Evolutionary conservation across 2,329 filamentous ascomycete genomes (phyloP), one percentile per base, ranked within the genome.

Genomic region (Penicillium sp.): DNA sequence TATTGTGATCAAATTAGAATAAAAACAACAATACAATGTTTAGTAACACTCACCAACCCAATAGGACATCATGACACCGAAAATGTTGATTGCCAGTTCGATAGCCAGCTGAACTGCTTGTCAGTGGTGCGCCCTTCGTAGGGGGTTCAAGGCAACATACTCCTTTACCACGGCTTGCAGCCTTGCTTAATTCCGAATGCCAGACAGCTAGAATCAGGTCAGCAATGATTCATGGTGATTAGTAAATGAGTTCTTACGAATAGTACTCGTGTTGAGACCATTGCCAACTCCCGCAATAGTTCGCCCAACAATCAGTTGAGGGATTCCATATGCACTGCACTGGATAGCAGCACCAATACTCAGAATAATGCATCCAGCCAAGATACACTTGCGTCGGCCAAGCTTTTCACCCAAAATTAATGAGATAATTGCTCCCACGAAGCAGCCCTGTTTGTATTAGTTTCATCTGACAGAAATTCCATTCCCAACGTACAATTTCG

Each of bases 361-460:
- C 6, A 74, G 59, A 42, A 73, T 65, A 21, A 71, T 59, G 54
- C 63, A 67, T 29, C 80, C 81, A 2, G 80, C 59, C 46, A 83
- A 65, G 46, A 83, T 74, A 24, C 74, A 76, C 54, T 77, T 79
- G 57, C 79, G 80, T 26, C 82, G 71, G 3, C 82, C 81, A 1
- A 82, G 68, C 13, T 54, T 64, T 53, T 84, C 81, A 21, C 81
- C 81, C 26, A 80, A 65, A 45, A 67, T 26, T 13, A 71, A 66
- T n/a, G 79, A 76, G 2, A 78, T 58, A 14, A 71, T 61, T 16
- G 78, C 83, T 27, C 85, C 85, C 46, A 86, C 71, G 67, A 87
- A 86, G 64, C 84, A 86, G 19, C 84, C 84, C 66, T 69, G 54
- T 3, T 9, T 21, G 4, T 13, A 26, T 54, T 16, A 57, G 47